These are phyloP conservation scores for Cyberlindnera euphorbiiphila DNA, from an alignment of 805 yeast species.

Conservation along the genomic window DNA sequence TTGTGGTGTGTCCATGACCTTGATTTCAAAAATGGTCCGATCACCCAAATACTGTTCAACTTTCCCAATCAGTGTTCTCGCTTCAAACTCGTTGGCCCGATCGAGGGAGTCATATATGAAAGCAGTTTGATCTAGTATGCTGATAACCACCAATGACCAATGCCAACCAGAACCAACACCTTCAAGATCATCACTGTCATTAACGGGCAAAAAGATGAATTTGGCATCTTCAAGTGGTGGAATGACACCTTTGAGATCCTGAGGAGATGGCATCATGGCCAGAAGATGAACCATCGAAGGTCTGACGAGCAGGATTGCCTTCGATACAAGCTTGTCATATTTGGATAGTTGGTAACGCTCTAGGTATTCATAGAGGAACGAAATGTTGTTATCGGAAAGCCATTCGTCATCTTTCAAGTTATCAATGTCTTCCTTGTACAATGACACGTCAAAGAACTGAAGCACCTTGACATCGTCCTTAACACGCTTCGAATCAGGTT, in stretches of 20 bases:
- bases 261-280: constrained; percentile 47
- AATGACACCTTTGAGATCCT: constrained; percentile 38
- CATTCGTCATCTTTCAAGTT: constrained; percentile 63
- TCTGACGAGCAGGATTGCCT: constrained; percentile 39
- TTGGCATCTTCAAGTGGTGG: constrained; percentile 42
- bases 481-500: neutral
- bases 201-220: constrained; percentile 64
- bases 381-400: constrained; percentile 68
- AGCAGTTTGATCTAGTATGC: constrained; percentile 43
- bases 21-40: constrained; percentile 20
- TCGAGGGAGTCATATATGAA: constrained; percentile 55
- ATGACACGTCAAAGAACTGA: constrained; percentile 53
- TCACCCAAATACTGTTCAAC: constrained; percentile 21
- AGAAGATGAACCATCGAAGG: constrained; percentile 67
- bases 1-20: constrained; percentile 42
- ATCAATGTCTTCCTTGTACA: constrained; percentile 54
- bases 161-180: constrained; percentile 66
- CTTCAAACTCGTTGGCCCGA: constrained; percentile 24
- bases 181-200: constrained; percentile 59
- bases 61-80: constrained; percentile 21
- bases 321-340: constrained; percentile 24
- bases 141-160: constrained; percentile 65
- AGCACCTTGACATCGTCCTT: constrained; percentile 29
- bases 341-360: constrained; percentile 32
- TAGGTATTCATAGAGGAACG: constrained; percentile 58